Evolutionary conservation across 805 yeast genomes (phyloP).

Genomic region (Scheffersomyces stipitis): DNA sequence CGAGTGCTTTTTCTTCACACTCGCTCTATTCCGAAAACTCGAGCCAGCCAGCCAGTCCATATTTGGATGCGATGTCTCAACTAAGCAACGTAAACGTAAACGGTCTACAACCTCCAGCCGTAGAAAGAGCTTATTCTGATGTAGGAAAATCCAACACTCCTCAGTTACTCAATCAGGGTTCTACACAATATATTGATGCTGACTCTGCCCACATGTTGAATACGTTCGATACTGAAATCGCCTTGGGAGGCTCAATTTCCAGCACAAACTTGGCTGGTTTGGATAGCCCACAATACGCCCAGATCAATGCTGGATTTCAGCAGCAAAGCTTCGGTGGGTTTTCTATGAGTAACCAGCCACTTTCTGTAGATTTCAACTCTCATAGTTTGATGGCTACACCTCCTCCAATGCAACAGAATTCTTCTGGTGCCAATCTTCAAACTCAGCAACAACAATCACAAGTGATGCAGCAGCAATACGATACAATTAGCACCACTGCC

Average conservation of each 20-base stretch:
- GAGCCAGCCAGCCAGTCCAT: slow-evolving; percentile 38
- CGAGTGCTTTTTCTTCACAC: slow-evolving; percentile 17
- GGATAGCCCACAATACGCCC: slow-evolving; percentile 2
- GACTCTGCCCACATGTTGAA: slow-evolving; percentile 7
- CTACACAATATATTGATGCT: slow-evolving; percentile 8
- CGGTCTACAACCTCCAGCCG: slow-evolving; percentile 2
- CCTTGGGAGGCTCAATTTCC: slow-evolving; percentile 39
- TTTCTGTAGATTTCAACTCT: slow-evolving; percentile 6
- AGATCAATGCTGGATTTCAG: slow-evolving; percentile 3
- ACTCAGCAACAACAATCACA: neutral
- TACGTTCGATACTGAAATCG: slow-evolving; percentile 34
- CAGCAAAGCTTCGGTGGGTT: slow-evolving; percentile 1
- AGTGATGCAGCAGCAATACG: neutral
- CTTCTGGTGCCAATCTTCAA: neutral
- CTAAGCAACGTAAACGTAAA: slow-evolving; percentile 17
- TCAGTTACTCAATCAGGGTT: neutral
- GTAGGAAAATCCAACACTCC: slow-evolving; percentile 7
- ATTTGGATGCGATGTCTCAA: slow-evolving; percentile 36
- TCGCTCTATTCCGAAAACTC: slow-evolving; percentile 36
- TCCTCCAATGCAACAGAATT: neutral
- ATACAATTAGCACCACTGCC: neutral
- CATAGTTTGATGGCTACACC: neutral
- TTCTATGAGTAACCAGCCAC: slow-evolving; percentile 9
- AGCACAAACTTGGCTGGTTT: slow-evolving; percentile 28
- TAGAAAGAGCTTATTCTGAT: slow-evolving; percentile 9